A percentile compares a stretch with the other conserved stretches of the same genome.
Conservation (phyloP, 805 yeast species). For the Nakazawaea siamensis region DNA sequence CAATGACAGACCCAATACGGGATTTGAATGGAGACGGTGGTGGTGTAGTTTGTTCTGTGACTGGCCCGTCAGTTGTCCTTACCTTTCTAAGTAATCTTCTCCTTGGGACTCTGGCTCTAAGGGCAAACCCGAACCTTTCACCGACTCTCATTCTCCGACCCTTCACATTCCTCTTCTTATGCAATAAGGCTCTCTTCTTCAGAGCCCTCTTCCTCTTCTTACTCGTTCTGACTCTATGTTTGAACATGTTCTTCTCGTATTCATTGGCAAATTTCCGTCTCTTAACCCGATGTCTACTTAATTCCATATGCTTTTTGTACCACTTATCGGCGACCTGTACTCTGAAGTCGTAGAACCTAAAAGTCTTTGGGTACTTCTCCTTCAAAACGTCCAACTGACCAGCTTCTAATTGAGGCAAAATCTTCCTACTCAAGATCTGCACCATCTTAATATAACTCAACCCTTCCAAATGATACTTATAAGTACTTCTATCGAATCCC, state of each 20-base stretch:
- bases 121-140: slow-evolving; percentile 5
- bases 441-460: slow-evolving; percentile 7
- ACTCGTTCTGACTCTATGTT: neutral
- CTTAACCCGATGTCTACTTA: neutral
- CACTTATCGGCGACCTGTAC: slow-evolving; percentile 1
- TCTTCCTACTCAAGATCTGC: slow-evolving; percentile 3
- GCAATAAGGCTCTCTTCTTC: neutral
- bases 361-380: slow-evolving; percentile 5
- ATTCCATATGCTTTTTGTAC: slow-evolving; percentile 1
- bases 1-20: neutral
- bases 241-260: slow-evolving; percentile 1
- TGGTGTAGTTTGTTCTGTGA: neutral
- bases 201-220: neutral
- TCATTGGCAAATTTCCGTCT: slow-evolving; percentile 1
- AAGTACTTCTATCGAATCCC: neutral
- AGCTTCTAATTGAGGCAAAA: neutral
- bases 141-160: slow-evolving; percentile 1
- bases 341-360: slow-evolving; percentile 5
- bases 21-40: neutral
- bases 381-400: neutral
- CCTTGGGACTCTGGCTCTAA: no score
- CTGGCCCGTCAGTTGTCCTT: neutral
- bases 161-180: neutral
- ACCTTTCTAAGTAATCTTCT: no score
- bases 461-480: slow-evolving; percentile 3